Evolutionary conservation across 305 asterid genomes (phyloP), one percentile per base, ranked within the genome.

Genomic region (Coffea humblotiana): DNA sequence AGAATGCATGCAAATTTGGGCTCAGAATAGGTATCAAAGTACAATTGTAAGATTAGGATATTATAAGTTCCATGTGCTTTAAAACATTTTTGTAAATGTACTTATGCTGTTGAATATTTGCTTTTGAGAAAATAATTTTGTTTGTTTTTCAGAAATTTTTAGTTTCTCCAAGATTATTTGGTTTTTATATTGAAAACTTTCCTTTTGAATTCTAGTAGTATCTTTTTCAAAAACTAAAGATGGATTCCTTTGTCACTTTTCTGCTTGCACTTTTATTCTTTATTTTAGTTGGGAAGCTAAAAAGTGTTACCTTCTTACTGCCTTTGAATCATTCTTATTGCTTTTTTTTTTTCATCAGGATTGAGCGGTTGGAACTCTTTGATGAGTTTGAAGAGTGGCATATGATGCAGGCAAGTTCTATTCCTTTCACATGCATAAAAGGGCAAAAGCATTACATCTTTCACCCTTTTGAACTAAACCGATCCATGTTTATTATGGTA

Each of bases 341-440:
- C 81, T 72, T 86, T 61, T 67, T 61, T 67, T 81, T 71, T 32
- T 83, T 71, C 21, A 75, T 68, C 78, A 90, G 94, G 97, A 96
- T 94, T 85, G 99, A 94, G 79, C 88, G 95, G 82, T 86, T 96
- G 91, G 99, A 96, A 84, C 83, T 96, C 84, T 96, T 96, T 76
- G 99, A 96, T 87, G 99, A 96, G 86, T 96, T 96, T 72, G 99
- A 96, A 90, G 99, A 96, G 90, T 94, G 97, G 98, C 84, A 92
- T 90, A 94, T 96, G 99, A 93, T 88, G 91, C 94, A 90, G 99
- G 99, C 91, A 91, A 90, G 92, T 81, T 84, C 79, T 66, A 37
- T 85, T 67, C 23, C 84, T 82, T 82, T 71, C 81, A 71, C 71
- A 37, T 69, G 10, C 7, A 21, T 15, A 27, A 52, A 74, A 37